Conservation (phyloP, 2,329 filamentous ascomycete genomes). For the Colletotrichum trifolii region DNA sequence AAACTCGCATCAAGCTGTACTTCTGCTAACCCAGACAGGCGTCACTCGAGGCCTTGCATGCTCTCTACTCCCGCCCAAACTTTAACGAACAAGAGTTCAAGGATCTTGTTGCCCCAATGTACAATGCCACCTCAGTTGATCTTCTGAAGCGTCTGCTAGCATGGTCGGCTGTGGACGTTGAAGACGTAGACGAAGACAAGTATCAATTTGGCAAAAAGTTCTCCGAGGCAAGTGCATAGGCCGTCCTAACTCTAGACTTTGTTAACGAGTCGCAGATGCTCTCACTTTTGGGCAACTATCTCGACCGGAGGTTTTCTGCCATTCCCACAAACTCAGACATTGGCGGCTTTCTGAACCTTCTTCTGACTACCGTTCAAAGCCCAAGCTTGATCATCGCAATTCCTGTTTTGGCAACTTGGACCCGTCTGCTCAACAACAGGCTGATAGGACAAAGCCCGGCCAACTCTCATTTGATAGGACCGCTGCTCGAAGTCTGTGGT, state of each 20-base stretch:
- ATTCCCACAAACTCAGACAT: constrained; percentile 74
- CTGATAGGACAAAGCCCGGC: constrained; percentile 73
- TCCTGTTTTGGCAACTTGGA: constrained; percentile 91
- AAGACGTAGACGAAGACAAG: constrained; percentile 89
- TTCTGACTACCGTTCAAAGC: constrained; percentile 83
- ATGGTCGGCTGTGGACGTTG: constrained; percentile 82
- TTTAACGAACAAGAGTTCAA: constrained; percentile 83
- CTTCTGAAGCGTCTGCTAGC: constrained; percentile 80
- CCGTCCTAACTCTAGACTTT: background rate
- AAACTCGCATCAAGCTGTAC: background rate
- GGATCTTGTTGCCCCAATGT: constrained; percentile 82
- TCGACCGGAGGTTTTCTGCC: constrained; percentile 79
- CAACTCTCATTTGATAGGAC: constrained; percentile 74
- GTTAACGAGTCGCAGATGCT: constrained; percentile 69
- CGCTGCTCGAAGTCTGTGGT: constrained; percentile 85
- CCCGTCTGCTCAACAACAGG: constrained; percentile 79
- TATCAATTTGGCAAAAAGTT: constrained; percentile 95
- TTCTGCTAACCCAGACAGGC: constrained; percentile 61
- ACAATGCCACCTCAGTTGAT: constrained; percentile 75
- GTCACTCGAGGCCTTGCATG: constrained; percentile 84
- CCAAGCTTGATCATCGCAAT: constrained; percentile 94
- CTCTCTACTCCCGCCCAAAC: constrained; percentile 79
- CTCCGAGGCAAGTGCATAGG: constrained; percentile 74
- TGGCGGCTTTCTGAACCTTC: constrained; percentile 80
- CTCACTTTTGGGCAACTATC: constrained; percentile 84